Evolutionary conservation across 129 eudicot genomes (phyloP), one percentile per base, ranked within the genome.

Genomic region (Chrysanthemum makinoi): DNA sequence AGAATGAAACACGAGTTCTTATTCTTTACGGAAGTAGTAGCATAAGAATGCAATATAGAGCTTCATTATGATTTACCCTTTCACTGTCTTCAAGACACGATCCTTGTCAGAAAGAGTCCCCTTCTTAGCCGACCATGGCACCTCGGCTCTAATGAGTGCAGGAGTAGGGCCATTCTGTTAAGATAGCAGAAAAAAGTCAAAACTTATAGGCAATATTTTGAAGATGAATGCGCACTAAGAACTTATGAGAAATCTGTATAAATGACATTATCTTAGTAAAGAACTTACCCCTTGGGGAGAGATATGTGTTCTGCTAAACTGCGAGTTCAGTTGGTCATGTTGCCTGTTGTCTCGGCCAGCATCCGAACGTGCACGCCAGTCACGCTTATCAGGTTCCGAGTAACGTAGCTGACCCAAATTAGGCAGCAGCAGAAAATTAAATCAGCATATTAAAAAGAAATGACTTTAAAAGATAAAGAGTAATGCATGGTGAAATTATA

Each of bases 281-380:
- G 16, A 62, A 69, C 70, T 39, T 6, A 90, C 93, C 97, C 89
- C 97, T 77, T 80, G 95, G 80, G 86, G 83, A 26, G 87, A 66
- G 54, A 72, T 65, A 43, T 83, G 95, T 74, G 83, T 56, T 73
- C 95, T 87, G 17, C 76, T 81, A 63, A 44, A 84, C 58, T 91
- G 92, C n/a, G 85, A 77, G 76, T 69, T 91, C 24, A 68, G 69
- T 33, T 91, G 94, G 77, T 89, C 70, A 86, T 83, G 73, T 78
- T 85, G 68, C 39, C 94, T 77, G 75, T 75, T 85, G 30, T 87
- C 96, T 14, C 88, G 83, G 50, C 72, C 61, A 13, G 86, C 47
- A 10, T 86, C 88, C 96, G 97, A 90, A 64, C 99, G 87, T 70
- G 78, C 88, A 73, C 96, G 97, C 99, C 99, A 95, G 81, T 95